These are phyloP conservation scores for Albophoma yamanashiensis DNA, from an alignment of 2,329 filamentous ascomycete species.

Conservation along the genomic window DNA sequence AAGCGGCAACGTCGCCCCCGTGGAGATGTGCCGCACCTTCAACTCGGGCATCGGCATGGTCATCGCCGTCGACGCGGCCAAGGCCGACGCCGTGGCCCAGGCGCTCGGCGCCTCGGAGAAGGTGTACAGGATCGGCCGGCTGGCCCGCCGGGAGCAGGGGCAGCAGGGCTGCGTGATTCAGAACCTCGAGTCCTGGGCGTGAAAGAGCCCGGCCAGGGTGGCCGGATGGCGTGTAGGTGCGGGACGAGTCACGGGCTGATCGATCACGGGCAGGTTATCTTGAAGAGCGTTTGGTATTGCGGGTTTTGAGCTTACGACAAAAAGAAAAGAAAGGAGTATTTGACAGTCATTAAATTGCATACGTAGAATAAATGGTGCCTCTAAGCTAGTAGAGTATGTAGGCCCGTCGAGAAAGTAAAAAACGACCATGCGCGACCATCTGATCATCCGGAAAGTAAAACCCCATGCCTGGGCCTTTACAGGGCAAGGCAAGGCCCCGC, in stretches of 20 bases:
- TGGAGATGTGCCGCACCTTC: conserved; percentile 86
- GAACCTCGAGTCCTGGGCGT: conserved; percentile 22
- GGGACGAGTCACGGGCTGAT: neutral
- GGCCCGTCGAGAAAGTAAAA: too few relatives aligned
- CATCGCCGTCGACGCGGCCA: conserved; percentile 58
- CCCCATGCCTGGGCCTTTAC: too few relatives aligned
- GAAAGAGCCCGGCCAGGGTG: too few relatives aligned
- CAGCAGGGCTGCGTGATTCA: conserved; percentile 21
- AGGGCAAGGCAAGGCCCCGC: too few relatives aligned
- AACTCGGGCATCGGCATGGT: conserved; percentile 96
- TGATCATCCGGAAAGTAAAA: too few relatives aligned
- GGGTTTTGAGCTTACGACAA: neutral
- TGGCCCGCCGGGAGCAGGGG: conserved; percentile 45
- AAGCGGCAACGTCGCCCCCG: conserved; percentile 56
- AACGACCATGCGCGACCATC: too few relatives aligned
- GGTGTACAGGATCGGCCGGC: conserved; percentile 64
- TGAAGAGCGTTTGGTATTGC: neutral
- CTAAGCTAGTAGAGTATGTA: too few relatives aligned
- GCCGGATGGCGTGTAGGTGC: too few relatives aligned
- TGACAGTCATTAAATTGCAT: neutral
- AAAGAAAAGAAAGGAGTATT: neutral
- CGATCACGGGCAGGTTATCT: neutral
- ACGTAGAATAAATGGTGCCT: neutral
- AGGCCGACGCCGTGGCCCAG: conserved; percentile 49
- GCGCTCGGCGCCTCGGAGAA: conserved; percentile 58